Conservation (phyloP, 345 rosid species). For the Draba incana region DNA sequence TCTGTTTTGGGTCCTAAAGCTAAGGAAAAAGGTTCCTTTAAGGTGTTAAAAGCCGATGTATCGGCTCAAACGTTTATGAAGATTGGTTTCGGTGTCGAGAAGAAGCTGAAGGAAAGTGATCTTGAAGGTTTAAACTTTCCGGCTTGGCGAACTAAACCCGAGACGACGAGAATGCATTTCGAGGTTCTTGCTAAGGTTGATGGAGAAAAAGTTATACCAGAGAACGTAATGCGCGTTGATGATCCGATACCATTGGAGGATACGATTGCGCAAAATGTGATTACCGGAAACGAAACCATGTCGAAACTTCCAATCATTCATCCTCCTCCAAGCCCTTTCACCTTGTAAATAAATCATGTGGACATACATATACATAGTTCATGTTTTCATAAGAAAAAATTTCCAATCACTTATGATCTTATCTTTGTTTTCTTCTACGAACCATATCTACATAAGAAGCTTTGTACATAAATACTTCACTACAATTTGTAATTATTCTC, state of each 20-base stretch:
- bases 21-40: constrained; percentile 67
- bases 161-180: constrained; percentile 68
- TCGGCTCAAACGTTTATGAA: constrained; percentile 87
- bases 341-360: constrained; percentile 51
- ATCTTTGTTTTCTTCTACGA: constrained; percentile 6
- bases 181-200: constrained; percentile 93
- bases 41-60: constrained; percentile 73
- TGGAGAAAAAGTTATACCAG: constrained; percentile 70
- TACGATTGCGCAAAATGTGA: constrained; percentile 52
- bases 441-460: constrained; percentile 6
- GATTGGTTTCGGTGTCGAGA: constrained; percentile 85
- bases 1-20: constrained; percentile 86
- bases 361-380: too few relatives aligned
- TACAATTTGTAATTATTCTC: constrained; percentile 25
- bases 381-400: constrained; percentile 3
- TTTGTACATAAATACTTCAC: constrained; percentile 1
- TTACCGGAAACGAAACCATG: constrained; percentile 61
- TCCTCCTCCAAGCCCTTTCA: constrained; percentile 66
- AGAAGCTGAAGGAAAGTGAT: constrained; percentile 67
- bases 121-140: constrained; percentile 51
- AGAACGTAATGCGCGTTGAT: constrained; percentile 68
- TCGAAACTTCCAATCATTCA: constrained; percentile 58
- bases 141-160: constrained; percentile 84
- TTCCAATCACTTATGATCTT: not conserved
- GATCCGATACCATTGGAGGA: constrained; percentile 69